phyloP scores from a whole-genome alignment of 257 asterid species.

The Solanum habrochaites region DNA sequence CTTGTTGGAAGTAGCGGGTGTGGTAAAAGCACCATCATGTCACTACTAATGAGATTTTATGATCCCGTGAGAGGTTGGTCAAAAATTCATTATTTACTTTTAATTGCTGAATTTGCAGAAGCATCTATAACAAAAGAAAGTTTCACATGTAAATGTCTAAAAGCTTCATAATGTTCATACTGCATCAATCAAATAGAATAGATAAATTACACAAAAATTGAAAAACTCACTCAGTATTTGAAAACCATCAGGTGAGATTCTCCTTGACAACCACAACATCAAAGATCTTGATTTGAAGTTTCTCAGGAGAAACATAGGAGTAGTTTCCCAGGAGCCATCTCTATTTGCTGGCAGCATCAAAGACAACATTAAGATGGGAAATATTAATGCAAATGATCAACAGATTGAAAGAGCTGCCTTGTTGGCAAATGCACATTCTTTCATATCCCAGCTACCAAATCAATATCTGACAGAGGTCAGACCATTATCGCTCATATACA shows the following conservation, averaged over 20 bases:
- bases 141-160: background rate
- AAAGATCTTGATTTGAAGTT: constrained; percentile 59
- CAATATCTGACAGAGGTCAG: constrained; percentile 66
- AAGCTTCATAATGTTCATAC: background rate
- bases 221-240: constrained; percentile 9
- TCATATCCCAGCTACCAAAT: constrained; percentile 60
- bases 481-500: background rate
- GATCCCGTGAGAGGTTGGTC: constrained; percentile 53
- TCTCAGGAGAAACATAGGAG: constrained; percentile 64
- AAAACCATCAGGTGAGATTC: constrained; percentile 41
- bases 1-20: constrained; percentile 75
- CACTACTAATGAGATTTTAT: constrained; percentile 55
- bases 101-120: background rate
- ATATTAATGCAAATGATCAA: constrained; percentile 40
- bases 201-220: background rate
- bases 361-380: constrained; percentile 66
- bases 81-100: background rate
- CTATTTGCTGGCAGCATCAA: constrained; percentile 64
- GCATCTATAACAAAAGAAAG: background rate
- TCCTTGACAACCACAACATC: constrained; percentile 54
- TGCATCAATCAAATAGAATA: background rate
- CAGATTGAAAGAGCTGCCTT: constrained; percentile 50
- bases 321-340: constrained; percentile 85
- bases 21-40: constrained; percentile 79
- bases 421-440: constrained; percentile 79